Evolutionary conservation across 148 eudicot genomes (phyloP), one percentile per base, ranked within the genome.

Genomic region (Silene uniflora): DNA sequence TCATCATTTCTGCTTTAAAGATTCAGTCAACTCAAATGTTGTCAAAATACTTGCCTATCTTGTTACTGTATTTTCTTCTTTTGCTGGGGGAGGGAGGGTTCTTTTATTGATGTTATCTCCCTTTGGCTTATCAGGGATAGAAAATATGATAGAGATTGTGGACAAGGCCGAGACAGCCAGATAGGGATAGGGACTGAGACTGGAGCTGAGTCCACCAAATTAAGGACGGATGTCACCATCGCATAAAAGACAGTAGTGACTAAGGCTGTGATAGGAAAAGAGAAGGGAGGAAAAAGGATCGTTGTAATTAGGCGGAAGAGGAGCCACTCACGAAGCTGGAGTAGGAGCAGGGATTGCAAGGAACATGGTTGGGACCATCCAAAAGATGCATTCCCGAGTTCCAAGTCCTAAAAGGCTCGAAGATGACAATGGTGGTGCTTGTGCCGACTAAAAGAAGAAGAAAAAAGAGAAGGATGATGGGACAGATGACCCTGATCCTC

Each of bases 401-500:
- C 78, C 81, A 9, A 94, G 97, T 80, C 98, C 97, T 14, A 88
- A 85, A 83, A 89, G 90, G 74, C 88, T 78, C 62, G 88, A 69
- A 35, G 87, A 81, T 23, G 93, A 88, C 19, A 87, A 89, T 56
- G 73, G 21, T 62, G 82, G 73, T 23, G 71, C 77, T 60, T 79
- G 86, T 11, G 89, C 84, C 32, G 88, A 88, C 75, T 81, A 86
- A 0, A 87, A 80, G 87, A 89, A 86, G 82, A 85, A 75, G 81
- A 77, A 80, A 68, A 84, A 86, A 75, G 91, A 85, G 82, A 93
- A 88, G 89, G 96, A 87, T 71, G 97, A 94, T 54, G 97, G 96
- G 44, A 89, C 97, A 0, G 98, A 94, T 81, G 97, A 95, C 78
- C 96, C 96, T 4, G 92, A 95, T 87, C 93, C 97, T 3, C 96